Evolutionary conservation across 495 filamentous ascomycete genomes (phyloP).

Genomic region (Eremomyces bilateralis): DNA sequence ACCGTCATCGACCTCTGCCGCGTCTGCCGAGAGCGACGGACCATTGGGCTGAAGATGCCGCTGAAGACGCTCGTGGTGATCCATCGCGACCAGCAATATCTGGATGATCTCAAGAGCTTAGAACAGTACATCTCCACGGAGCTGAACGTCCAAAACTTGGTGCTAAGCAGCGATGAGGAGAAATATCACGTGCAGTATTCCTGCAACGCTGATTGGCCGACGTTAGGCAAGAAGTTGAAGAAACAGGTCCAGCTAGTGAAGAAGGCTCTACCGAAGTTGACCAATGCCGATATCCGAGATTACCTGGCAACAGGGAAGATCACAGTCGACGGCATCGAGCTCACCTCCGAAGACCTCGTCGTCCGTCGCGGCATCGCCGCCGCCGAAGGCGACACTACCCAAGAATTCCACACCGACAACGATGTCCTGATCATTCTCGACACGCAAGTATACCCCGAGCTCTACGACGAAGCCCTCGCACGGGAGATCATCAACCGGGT

Average conservation of each 20-base stretch:
- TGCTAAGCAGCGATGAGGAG: constrained; percentile 68
- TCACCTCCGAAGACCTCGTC: constrained; percentile 61
- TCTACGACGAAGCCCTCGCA: constrained; percentile 53
- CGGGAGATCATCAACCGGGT: constrained; percentile 70
- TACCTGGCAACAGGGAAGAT: constrained; percentile 53
- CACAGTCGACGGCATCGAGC: constrained; percentile 59
- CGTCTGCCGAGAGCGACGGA: constrained; percentile 63
- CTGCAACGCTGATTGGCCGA: constrained; percentile 76
- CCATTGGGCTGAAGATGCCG: constrained; percentile 72
- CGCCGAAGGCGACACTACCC: constrained; percentile 38
- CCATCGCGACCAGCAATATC: constrained; percentile 58
- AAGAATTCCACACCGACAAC: constrained; percentile 69
- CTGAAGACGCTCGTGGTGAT: constrained; percentile 81
- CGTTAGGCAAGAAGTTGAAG: constrained; percentile 87
- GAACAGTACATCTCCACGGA: constrained; percentile 75
- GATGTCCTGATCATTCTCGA: constrained; percentile 74
- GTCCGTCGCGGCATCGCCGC: constrained; percentile 61
- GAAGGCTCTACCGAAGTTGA: constrained; percentile 65
- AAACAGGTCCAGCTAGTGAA: constrained; percentile 80
- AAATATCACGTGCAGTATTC: constrained; percentile 84
- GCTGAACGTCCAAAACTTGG: constrained; percentile 69
- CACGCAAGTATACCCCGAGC: constrained; percentile 44
- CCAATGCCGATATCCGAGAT: constrained; percentile 51
- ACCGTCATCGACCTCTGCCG: constrained; percentile 79
- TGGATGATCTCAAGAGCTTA: constrained; percentile 69